Base-by-base conservation (phyloP, 1,139 yeast genomes). In the Debaryomycetaceae sp. region DNA sequence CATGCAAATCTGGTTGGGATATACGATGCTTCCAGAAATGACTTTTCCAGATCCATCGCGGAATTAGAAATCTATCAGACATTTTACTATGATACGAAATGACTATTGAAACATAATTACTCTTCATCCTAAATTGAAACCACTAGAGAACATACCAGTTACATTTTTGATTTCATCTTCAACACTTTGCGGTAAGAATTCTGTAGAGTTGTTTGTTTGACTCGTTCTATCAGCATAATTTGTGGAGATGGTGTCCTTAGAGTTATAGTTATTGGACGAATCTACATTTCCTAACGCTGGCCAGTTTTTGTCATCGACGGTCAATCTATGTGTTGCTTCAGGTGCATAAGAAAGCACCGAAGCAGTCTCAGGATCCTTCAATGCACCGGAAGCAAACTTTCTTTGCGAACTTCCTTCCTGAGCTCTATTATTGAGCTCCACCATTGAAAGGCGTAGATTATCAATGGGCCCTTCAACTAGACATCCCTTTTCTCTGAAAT, bases 401-500 rank as follows among this genome's bases (percentile, higher is more conserved):
- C 31, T 27, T 7, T 11, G 31, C 31, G 11, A 7, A 27, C 11
- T 8, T 27, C 31, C 11, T 27, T 27, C 31, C 4, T 27, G 31
- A 22, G 43, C 38, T 31, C 44, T 46, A 23, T 47, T 40, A 38
- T 47, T 55, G 51, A 86, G 69, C 53, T 81, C 90, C 24, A 87
- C 83, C 57, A 81, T 76, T 46, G 88, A 83, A 39, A 86, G 70
- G 59, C 86, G 95, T 50, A 91, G 73, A 55, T 83, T 86, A 49
- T 86, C 93, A 54, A 91, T 72, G 2, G 90, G 82, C n/a, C 98
- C 98, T 62, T 91, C 97, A 31, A 91, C 97, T 41, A 91, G 72
- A 63, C 95, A 86, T 1, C 96, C 96, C 51, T 80, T 80, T 57
- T 87, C 95, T 63, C 96, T 76, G 67, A 81, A 90, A 62, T 88